Evolutionary conservation across 202 grass and related monocot species (phyloP), one percentile per base, ranked within the genome.

Genomic region (Digitaria exilis): DNA sequence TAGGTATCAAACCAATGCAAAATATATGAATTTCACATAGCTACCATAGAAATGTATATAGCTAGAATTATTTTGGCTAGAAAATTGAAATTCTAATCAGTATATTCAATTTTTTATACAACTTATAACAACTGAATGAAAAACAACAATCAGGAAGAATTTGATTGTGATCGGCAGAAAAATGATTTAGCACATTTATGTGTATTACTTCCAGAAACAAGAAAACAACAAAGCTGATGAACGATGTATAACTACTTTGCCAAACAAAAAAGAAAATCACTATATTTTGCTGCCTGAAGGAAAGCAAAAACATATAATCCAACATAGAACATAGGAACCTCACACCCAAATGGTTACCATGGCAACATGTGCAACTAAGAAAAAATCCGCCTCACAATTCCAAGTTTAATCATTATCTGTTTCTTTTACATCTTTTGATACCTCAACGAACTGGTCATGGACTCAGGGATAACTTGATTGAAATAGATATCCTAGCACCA

Each of bases 261-360:
- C 1, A 39, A 39, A 39, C 35, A 39, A 3, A 54, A 22, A 17
- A 21, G n/a, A 35, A n/a, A 51, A 9, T 16, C 11, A 78, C 6
- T 51, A n/a, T n/a, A 76, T 87, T 84, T 64, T 89, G 80, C 82
- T 84, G 83, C 77, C 80, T 82, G 69, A 73, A 88, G 65, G 30
- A 57, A 61, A 84, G 75, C 0, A 10, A n/a, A n/a, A n/a, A 30
- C 9, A 14, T 28, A 68, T 68, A 73, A 50, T 50, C 7, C 15
- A 31, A 19, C 7, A 31, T 2, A 71, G 30, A 71, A 49, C 22
- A 65, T 56, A 65, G 39, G 59, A 58, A 37, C 6, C 69, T 64
- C 18, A 22, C 25, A 79, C 69, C 52, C 9, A 28, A 14, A 83
- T 52, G 10, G 54, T 28, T 73, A 49, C 35, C 49, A 34, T 48